A percentile compares a stretch with the other conserved stretches of the same genome.
phyloP scores from a whole-genome alignment of 257 asterid species.

The Solanum chiquidenum region DNA sequence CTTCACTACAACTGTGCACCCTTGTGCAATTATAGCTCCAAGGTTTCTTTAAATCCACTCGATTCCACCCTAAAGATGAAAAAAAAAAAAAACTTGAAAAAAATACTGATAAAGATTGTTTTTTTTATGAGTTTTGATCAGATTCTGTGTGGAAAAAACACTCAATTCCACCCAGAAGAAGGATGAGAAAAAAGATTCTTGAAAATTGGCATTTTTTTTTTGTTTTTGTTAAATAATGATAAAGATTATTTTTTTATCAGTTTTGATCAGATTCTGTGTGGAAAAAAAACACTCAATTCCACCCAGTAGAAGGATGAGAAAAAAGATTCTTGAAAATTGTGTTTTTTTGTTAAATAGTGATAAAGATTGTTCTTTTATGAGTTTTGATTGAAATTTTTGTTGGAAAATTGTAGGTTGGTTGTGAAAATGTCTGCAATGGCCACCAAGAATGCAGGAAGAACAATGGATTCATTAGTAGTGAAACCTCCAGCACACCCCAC shows the following conservation, averaged over 20 bases:
- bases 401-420: slow-evolving; percentile 38
- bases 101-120: background rate
- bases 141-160: background rate
- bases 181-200: background rate
- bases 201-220: background rate
- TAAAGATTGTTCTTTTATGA: background rate
- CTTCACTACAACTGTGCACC: slow-evolving; percentile 9
- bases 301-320: background rate
- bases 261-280: background rate
- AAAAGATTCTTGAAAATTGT: background rate
- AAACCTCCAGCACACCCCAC: slow-evolving; percentile 93
- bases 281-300: background rate
- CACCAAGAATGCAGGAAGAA: slow-evolving; percentile 17
- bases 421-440: slow-evolving; percentile 56
- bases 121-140: background rate
- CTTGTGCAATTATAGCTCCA: slow-evolving; percentile 19
- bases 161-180: background rate
- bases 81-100: no score
- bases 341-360: background rate
- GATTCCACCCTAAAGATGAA: background rate
- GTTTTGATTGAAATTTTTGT: background rate
- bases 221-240: background rate
- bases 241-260: background rate
- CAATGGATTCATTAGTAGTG: slow-evolving; percentile 17
- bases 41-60: slow-evolving; percentile 9